phyloP scores from a whole-genome alignment of 495 filamentous ascomycete species.

The Penicillium egyptiacum region DNA sequence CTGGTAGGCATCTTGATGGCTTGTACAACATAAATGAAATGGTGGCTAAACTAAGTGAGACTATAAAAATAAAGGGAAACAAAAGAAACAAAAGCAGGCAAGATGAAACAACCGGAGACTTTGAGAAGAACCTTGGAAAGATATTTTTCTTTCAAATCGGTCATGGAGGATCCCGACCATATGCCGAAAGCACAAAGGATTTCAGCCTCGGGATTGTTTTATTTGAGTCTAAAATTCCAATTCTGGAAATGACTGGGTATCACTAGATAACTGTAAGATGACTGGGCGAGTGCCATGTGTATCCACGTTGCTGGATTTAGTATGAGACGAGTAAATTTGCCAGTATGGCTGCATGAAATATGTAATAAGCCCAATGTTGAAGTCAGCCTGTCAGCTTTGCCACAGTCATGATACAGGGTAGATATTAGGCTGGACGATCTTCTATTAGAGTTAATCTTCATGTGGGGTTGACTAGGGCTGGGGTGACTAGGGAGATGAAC shows the following conservation, averaged over 20 bases:
- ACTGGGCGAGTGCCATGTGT: not conserved
- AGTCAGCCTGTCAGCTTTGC: not conserved
- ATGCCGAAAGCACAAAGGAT: slow-evolving; percentile 2
- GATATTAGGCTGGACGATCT: slow-evolving; percentile 1
- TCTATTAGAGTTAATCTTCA: not conserved
- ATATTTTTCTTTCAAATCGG: not conserved
- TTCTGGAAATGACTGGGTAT: not conserved
- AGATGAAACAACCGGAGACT: not conserved
- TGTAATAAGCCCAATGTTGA: not conserved
- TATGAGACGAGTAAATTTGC: not conserved
- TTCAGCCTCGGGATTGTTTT: not conserved
- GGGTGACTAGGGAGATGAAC: not conserved
- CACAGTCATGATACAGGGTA: not conserved
- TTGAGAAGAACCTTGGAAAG: not conserved
- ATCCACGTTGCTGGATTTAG: not conserved
- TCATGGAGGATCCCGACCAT: too few species aligned
- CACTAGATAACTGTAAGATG: not conserved
- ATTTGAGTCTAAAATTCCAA: not conserved
- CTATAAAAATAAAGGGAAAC: not conserved
- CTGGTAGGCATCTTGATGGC: not conserved
- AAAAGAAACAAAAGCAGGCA: not conserved
- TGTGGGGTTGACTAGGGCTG: not conserved
- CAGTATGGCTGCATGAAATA: not conserved
- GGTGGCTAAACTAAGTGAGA: not conserved
- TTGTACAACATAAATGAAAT: not conserved